Percentiles rank a stretch among this genome's conserved stretches.
phyloP scores from a whole-genome alignment of 176 grass and related monocot genomes.

The Leersia perrieri region DNA sequence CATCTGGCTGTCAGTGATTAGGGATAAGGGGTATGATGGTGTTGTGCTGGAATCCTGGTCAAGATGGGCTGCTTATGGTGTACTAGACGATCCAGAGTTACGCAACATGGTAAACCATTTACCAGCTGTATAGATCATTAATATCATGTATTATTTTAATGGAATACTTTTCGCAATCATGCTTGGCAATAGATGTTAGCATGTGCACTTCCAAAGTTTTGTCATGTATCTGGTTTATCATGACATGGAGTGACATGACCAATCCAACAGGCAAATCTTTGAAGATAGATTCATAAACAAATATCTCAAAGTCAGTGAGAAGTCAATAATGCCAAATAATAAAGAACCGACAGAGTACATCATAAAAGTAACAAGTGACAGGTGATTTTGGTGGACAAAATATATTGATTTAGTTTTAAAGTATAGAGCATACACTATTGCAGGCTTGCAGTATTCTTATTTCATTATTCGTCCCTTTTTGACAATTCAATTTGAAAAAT shows the following conservation, averaged over 20 bases:
- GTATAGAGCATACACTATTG: no score
- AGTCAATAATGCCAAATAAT: no score
- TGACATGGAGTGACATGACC: no score
- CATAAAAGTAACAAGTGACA: no score
- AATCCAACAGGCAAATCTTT: no score
- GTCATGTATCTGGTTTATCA: constrained; percentile 16
- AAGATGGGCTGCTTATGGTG: constrained; percentile 89
- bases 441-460: no score
- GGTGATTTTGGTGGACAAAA: no score
- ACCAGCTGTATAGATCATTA: neutral
- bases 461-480: no score
- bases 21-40: constrained; percentile 91
- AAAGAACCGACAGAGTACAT: no score
- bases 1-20: constrained; percentile 53
- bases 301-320: no score
- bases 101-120: constrained; percentile 54
- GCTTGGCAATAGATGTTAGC: neutral
- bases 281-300: no score
- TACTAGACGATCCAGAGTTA: constrained; percentile 69
- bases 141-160: constrained; percentile 18
- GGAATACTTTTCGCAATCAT: constrained; percentile 24
- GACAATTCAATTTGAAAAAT: no score
- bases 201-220: neutral
- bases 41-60: constrained; percentile 96
- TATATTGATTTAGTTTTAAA: neutral